These are phyloP conservation scores for Candolleomyces eurysporus DNA, from an alignment of 768 basidiomycete species.

Conservation along the genomic window DNA sequence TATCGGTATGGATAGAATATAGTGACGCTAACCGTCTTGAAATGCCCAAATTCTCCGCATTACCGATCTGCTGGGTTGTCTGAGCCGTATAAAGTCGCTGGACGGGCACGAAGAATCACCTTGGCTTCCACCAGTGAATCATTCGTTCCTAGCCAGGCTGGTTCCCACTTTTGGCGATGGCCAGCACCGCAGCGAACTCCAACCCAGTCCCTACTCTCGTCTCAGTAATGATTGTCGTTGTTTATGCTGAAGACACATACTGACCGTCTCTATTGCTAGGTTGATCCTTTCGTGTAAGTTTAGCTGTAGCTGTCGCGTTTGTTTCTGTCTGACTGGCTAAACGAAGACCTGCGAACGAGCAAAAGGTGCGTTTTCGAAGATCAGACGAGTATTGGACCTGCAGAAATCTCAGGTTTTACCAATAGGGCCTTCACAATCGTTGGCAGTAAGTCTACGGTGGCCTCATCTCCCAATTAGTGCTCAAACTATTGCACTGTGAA, in stretches of 20 bases:
- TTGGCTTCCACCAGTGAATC: no score
- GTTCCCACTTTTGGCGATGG: slow-evolving; percentile 29
- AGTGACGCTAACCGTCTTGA: no score
- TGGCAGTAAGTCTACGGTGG: slow-evolving; percentile 57
- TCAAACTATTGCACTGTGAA: slow-evolving; percentile 24
- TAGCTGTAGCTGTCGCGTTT: neutral
- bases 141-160: no score
- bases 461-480: neutral
- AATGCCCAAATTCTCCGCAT: no score
- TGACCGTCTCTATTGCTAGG: slow-evolving; percentile 31
- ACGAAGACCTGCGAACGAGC: slow-evolving; percentile 46
- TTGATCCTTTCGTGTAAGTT: slow-evolving; percentile 68
- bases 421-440: slow-evolving; percentile 64
- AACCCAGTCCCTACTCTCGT: slow-evolving; percentile 58
- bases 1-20: no score
- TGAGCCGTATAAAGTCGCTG: no score
- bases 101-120: neutral
- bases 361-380: slow-evolving; percentile 44
- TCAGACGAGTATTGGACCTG: neutral
- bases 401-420: neutral
- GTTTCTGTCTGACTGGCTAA: neutral
- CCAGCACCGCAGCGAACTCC: slow-evolving; percentile 56
- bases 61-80: no score
- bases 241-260: no score
- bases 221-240: slow-evolving; percentile 30